A percentile compares a stretch with the other conserved stretches of the same genome.
Evolutionary conservation across 1,284 basidiomycete species (phyloP).

Genomic region (Heterobasidion occidentale): DNA sequence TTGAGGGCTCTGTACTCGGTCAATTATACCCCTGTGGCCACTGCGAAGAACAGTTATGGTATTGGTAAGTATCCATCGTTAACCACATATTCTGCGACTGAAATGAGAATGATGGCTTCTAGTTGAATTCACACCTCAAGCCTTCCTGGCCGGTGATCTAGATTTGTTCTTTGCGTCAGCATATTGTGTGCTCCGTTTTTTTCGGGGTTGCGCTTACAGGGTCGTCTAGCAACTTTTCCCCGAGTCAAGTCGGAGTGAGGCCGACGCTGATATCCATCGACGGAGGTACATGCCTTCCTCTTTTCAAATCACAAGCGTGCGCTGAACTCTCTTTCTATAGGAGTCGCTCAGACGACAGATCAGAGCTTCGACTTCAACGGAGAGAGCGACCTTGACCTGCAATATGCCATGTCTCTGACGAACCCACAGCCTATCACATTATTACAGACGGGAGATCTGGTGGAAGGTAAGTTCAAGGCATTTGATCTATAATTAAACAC

Average conservation of each 20-base stretch:
- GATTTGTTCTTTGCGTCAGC: conserved; percentile 34
- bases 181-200: not conserved
- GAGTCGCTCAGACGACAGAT: conserved; percentile 21
- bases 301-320: not conserved
- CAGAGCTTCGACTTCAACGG: conserved; percentile 36
- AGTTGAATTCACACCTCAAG: conserved; percentile 45
- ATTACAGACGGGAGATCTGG: conserved; percentile 39
- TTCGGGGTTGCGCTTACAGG: not conserved
- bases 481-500: not conserved
- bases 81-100: too few relatives aligned
- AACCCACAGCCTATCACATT: conserved; percentile 34
- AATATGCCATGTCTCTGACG: conserved; percentile 42
- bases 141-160: conserved; percentile 35
- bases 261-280: conserved; percentile 34
- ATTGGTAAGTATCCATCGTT: conserved; percentile 27
- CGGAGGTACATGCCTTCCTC: conserved; percentile 26
- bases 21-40: conserved; percentile 28
- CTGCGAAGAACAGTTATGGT: conserved; percentile 39
- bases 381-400: conserved; percentile 48
- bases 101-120: not conserved
- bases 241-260: conserved; percentile 23
- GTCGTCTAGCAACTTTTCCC: conserved; percentile 25
- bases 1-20: conserved; percentile 39
- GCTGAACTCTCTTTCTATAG: conserved; percentile 8
- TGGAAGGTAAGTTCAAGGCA: conserved; percentile 23